Conservation (phyloP, 805 yeast genomes). For the Ogataea angusta region DNA sequence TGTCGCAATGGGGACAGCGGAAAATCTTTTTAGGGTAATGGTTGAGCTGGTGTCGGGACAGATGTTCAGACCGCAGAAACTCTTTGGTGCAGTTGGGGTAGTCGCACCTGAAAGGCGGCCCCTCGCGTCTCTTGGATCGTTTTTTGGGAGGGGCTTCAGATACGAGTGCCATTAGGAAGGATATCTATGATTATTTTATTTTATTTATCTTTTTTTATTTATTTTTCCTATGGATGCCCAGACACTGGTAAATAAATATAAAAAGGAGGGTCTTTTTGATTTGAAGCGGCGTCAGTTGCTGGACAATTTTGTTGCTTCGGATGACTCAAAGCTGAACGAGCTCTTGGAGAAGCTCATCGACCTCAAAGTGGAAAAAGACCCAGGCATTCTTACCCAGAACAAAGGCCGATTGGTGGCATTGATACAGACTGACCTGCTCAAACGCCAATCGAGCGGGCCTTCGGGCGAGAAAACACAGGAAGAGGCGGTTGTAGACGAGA, state of each 20-base stretch:
- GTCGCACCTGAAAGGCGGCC: slow-evolving; percentile 39
- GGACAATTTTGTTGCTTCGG: slow-evolving; percentile 36
- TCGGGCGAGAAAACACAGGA: slow-evolving; percentile 14
- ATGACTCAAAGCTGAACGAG: slow-evolving; percentile 17
- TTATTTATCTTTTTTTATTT: not conserved
- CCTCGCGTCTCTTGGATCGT: slow-evolving; percentile 17
- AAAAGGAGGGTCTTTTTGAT: slow-evolving; percentile 50
- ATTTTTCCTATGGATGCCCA: slow-evolving; percentile 27
- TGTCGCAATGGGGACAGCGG: slow-evolving; percentile 52
- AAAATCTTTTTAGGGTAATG: slow-evolving; percentile 56
- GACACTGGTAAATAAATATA: slow-evolving; percentile 40
- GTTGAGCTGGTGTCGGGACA: slow-evolving; percentile 61
- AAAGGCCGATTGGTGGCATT: slow-evolving; percentile 50
- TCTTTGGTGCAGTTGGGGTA: slow-evolving; percentile 50
- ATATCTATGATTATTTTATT: not conserved
- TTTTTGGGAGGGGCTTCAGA: slow-evolving; percentile 1
- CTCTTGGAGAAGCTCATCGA: slow-evolving; percentile 38
- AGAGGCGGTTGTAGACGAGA: slow-evolving; percentile 14
- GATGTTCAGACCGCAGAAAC: slow-evolving; percentile 61
- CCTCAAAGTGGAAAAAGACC: slow-evolving; percentile 45
- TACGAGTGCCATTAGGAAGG: too few relatives aligned
- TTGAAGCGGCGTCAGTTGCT: slow-evolving; percentile 40
- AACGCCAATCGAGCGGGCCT: slow-evolving; percentile 15
- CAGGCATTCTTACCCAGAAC: slow-evolving; percentile 43
- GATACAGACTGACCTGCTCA: slow-evolving; percentile 48